phyloP scores from a whole-genome alignment of 2,329 filamentous ascomycete species.

The Alternaria hordeiaustralica region DNA sequence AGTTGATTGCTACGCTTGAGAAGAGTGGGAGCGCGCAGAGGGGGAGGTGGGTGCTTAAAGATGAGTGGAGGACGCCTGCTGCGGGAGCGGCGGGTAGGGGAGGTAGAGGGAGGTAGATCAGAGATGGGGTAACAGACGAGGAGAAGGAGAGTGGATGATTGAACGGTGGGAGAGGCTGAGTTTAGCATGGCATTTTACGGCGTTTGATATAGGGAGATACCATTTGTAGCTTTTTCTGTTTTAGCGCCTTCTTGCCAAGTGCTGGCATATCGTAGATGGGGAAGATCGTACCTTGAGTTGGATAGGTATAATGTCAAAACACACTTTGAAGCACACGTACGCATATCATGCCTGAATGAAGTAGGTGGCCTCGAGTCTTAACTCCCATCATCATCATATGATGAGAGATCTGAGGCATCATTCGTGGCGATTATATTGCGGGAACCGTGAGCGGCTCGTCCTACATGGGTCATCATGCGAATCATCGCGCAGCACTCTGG shows the following conservation, averaged over 20 bases:
- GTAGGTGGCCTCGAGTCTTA: too few relatives aligned
- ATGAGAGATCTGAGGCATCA: too few relatives aligned
- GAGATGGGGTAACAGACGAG: background rate
- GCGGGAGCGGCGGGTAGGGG: background rate
- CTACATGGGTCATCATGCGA: too few relatives aligned
- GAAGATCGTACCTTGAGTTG: too few relatives aligned
- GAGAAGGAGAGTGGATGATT: too few relatives aligned
- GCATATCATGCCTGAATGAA: too few relatives aligned
- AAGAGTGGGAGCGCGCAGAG: conserved; percentile 56
- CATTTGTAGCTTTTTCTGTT: background rate
- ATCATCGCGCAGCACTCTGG: too few relatives aligned
- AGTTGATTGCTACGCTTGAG: conserved; percentile 75
- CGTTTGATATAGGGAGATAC: background rate
- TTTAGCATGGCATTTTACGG: background rate
- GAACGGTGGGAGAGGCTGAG: background rate
- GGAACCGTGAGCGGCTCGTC: too few relatives aligned
- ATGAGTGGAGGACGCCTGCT: conserved; percentile 52
- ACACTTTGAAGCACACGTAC: background rate
- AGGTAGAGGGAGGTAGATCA: background rate
- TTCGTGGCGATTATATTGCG: too few relatives aligned
- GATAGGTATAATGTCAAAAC: background rate
- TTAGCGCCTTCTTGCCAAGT: background rate
- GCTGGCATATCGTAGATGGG: background rate
- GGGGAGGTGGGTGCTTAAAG: conserved; percentile 66
- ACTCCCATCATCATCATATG: too few relatives aligned